A percentile compares a stretch with the other conserved stretches of the same genome.
These are phyloP conservation scores for Solanum pinnatisectum DNA, from an alignment of 257 asterid species.

Conservation along the genomic window DNA sequence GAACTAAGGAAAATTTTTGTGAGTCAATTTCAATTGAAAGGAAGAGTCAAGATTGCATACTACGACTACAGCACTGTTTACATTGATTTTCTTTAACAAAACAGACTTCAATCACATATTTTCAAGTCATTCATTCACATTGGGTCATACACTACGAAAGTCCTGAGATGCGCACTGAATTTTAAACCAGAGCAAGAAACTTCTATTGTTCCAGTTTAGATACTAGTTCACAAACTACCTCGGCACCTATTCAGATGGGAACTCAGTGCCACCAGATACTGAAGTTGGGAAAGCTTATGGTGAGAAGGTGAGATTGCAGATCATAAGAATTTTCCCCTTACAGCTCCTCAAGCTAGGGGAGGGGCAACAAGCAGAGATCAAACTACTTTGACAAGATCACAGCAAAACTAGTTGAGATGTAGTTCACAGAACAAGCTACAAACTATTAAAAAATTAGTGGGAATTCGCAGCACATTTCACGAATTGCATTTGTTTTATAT, in stretches of 20 bases:
- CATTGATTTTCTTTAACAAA: not conserved
- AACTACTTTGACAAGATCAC: not conserved
- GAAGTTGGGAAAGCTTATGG: not conserved
- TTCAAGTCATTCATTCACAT: not conserved
- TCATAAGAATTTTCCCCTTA: not conserved
- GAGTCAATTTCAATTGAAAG: not conserved
- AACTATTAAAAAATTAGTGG: not conserved
- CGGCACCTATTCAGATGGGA: not conserved
- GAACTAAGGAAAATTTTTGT: not conserved
- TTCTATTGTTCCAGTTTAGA: not conserved
- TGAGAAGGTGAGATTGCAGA: not conserved
- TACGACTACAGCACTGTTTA: not conserved
- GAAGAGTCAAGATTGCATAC: not conserved
- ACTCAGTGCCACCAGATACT: not conserved
- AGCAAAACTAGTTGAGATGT: not conserved
- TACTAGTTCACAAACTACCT: not conserved
- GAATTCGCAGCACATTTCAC: not conserved
- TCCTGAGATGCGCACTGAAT: not conserved
- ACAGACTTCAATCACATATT: not conserved
- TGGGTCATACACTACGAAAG: not conserved
- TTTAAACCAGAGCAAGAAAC: not conserved
- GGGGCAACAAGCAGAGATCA: not conserved
- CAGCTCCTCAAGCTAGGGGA: not conserved
- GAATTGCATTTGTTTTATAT: not conserved
- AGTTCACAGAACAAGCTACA: not conserved